phyloP scores from a whole-genome alignment of 2,329 filamentous ascomycete genomes.

The Pseudogymnoascus verrucosus region DNA sequence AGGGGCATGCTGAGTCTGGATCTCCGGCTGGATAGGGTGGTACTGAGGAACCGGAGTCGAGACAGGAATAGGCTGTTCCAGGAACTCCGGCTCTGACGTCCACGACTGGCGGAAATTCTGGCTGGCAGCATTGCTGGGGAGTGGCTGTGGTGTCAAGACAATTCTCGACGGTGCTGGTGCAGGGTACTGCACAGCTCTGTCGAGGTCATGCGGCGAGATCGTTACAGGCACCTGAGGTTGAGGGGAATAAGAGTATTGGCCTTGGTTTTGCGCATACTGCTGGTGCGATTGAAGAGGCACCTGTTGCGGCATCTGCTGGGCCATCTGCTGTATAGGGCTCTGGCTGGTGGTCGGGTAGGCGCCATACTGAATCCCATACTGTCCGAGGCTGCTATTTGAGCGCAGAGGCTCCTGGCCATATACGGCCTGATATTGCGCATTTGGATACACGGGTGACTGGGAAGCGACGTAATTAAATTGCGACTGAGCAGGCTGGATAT shows the following conservation, averaged over 20 bases:
- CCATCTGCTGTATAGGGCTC: not conserved
- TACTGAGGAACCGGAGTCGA: not conserved
- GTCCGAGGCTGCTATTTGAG: not conserved
- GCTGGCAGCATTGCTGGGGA: not conserved
- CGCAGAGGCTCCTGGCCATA: not conserved
- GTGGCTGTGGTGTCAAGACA: not conserved
- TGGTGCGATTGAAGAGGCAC: not conserved
- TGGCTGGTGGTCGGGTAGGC: not conserved
- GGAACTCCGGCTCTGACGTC: not conserved
- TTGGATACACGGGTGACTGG: not conserved
- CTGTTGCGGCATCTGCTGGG: not conserved
- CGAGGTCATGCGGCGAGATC: slow-evolving; percentile 9
- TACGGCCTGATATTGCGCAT: not conserved
- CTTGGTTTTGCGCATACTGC: not conserved
- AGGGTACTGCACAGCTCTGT: not conserved
- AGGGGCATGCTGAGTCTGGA: not conserved
- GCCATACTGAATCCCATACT: not conserved
- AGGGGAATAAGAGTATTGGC: not conserved
- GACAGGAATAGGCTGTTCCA: not conserved
- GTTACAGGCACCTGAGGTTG: not conserved
- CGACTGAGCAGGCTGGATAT: not conserved
- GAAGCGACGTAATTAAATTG: not conserved
- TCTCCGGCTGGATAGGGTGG: not conserved
- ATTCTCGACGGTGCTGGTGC: not conserved
- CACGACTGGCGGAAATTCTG: not conserved